Evolutionary conservation across 768 basidiomycete genomes (phyloP).

Genomic region (Brasilioporus rufonigricans): DNA sequence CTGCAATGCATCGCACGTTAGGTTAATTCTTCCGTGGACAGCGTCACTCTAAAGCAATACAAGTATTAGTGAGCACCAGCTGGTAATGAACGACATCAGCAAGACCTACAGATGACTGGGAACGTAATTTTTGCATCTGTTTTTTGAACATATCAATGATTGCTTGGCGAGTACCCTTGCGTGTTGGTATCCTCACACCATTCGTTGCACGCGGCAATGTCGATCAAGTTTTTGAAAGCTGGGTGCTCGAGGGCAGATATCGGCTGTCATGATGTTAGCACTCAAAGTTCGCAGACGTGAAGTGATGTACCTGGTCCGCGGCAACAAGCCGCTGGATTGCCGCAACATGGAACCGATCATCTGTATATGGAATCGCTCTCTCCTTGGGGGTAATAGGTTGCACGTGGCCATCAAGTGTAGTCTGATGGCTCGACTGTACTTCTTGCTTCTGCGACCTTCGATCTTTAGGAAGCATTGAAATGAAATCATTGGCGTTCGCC

Average conservation of each 20-base stretch:
- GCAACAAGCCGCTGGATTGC: background rate
- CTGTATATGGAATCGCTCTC: too few relatives aligned
- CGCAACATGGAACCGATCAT: background rate
- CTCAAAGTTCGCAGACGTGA: background rate
- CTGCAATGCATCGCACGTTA: constrained; percentile 1
- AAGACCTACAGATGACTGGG: background rate
- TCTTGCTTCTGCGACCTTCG: background rate
- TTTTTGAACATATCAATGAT: background rate
- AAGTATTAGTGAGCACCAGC: background rate
- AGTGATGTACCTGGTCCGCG: background rate
- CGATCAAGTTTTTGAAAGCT: background rate
- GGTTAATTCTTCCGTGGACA: constrained; percentile 22
- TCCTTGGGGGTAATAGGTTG: background rate
- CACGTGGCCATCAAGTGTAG: background rate
- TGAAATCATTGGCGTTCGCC: background rate
- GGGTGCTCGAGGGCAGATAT: background rate
- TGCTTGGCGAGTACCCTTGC: background rate
- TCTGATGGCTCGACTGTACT: background rate
- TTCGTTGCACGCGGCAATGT: background rate
- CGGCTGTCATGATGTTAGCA: too few relatives aligned
- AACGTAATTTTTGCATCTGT: background rate
- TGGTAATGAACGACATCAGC: too few relatives aligned
- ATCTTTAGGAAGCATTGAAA: background rate
- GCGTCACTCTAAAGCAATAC: background rate
- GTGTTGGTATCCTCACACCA: background rate